Conservation (phyloP, 768 basidiomycete species). For the Hortiboletus campestris region DNA sequence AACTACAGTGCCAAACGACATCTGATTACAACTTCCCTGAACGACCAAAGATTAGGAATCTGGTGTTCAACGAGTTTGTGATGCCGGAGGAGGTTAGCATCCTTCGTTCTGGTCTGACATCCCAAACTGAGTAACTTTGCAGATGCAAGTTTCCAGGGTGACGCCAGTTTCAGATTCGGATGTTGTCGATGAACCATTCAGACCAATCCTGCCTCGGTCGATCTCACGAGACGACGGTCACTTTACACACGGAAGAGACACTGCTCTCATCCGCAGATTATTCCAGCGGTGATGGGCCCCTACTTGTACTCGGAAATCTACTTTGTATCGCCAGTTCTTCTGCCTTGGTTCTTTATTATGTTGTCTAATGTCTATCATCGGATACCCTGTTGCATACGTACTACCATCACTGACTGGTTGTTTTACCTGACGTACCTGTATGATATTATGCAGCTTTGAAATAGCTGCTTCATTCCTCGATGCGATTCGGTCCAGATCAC, state of each 20-base stretch:
- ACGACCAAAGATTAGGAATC: constrained; percentile 49
- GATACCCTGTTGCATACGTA: constrained; percentile 40
- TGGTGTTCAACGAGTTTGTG: constrained; percentile 54
- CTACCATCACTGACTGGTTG: constrained; percentile 31
- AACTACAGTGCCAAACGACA: constrained; percentile 62
- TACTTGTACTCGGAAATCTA: constrained; percentile 22
- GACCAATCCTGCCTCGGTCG: constrained; percentile 31
- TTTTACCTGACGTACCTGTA: constrained; percentile 27
- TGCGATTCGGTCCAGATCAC: background rate
- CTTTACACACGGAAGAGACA: constrained; percentile 37
- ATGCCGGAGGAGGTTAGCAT: constrained; percentile 68
- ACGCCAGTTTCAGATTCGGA: constrained; percentile 46
- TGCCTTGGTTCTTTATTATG: constrained; percentile 28
- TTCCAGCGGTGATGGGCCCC: constrained; percentile 41
- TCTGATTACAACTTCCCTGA: constrained; percentile 65
- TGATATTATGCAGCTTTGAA: constrained; percentile 18
- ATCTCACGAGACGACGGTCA: constrained; percentile 32
- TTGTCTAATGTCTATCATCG: constrained; percentile 25
- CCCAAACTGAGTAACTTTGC: constrained; percentile 4
- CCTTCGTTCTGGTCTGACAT: background rate
- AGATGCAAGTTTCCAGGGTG: constrained; percentile 70
- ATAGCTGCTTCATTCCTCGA: background rate
- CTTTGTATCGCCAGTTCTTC: constrained; percentile 29
- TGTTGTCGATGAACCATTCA: constrained; percentile 43
- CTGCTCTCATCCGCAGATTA: constrained; percentile 48